Base-by-base conservation (phyloP, 768 basidiomycete genomes). In the Russula griseocarnosa region DNA sequence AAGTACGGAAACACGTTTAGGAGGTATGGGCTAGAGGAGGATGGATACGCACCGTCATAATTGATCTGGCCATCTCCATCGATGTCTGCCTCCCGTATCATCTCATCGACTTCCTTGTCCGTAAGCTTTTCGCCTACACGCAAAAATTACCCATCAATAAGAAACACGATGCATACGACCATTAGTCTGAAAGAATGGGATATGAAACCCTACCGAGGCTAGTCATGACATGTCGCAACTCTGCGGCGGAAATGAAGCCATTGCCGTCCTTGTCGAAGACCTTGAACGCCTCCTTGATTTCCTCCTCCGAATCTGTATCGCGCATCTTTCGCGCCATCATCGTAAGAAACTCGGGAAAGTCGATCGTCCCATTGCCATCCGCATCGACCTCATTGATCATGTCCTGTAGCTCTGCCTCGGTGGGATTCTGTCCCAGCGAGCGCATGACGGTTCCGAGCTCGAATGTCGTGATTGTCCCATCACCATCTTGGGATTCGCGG, bases 221-320 rank as follows among this genome's bases (percentile, higher is more conserved):
- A 67, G 83, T 88, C 95, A 98, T 96, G 70, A 97, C 92, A 70
- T 90, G 87, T 73, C 87, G 82, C 74, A 97, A 76, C 79, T 98
- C 95, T 2, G 86, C 86, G 5, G 90, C 85, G 40, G 82, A 87
- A 76, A 98, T 97, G 72, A 81, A 90, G 20, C 94, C 95, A 70
- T 93, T 94, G 14, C 90, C 90, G 72, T 98, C 92, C 83, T 92
- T 94, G 77, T 98, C 95, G 71, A 97, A 97, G 60, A 94, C 92
- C 76, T 90, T 90, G 85, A 98, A 98, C 28, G 96, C 96, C 80
- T 95, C 92, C 74, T 85, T 86, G 76, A 98, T 90, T 78, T 97
- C 95, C 75, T 94, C 94, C 76, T 97, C 93, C 69, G 84, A 84
- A 73, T 95, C 94, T 26, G 90, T 90, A 74, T 95, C 91, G 73